Evolutionary conservation across 495 filamentous ascomycete species (phyloP).

Genomic region (Delitschia confertaspora): DNA sequence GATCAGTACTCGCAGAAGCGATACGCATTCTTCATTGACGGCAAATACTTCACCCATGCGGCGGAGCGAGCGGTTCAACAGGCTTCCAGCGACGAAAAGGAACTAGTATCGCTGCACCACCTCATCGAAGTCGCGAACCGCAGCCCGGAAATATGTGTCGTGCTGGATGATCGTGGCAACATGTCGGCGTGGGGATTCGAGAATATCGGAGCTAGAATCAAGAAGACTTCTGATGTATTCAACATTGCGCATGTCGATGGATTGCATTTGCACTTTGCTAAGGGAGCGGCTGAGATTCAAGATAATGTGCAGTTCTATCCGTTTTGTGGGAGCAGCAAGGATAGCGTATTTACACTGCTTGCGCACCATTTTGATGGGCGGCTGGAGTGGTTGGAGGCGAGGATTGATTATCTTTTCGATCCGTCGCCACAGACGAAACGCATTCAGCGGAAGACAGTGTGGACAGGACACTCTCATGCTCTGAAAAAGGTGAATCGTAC

Average conservation of each 20-base stretch:
- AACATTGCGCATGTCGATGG: conserved; percentile 78
- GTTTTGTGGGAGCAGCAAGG: conserved; percentile 54
- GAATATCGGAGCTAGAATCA: conserved; percentile 68
- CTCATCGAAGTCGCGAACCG: conserved; percentile 78
- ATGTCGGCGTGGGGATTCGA: conserved; percentile 96
- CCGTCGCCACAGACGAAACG: conserved; percentile 58
- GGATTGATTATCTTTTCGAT: conserved; percentile 74
- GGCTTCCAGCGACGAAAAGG: conserved; percentile 47
- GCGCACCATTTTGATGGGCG: conserved; percentile 81
- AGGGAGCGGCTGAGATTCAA: conserved; percentile 36
- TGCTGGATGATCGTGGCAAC: conserved; percentile 71
- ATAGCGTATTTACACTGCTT: conserved; percentile 62
- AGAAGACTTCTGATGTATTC: conserved; percentile 63
- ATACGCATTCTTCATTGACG: conserved; percentile 78
- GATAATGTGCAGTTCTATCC: conserved; percentile 63
- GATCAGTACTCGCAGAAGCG: conserved; percentile 37
- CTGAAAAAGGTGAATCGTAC: conserved; percentile 82
- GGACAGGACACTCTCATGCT: conserved; percentile 75
- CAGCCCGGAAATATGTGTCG: conserved; percentile 77
- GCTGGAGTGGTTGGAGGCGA: conserved; percentile 70
- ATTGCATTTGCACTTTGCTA: conserved; percentile 56
- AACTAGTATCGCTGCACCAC: conserved; percentile 67
- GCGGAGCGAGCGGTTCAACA: conserved; percentile 66
- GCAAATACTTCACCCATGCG: conserved; percentile 67
- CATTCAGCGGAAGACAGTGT: conserved; percentile 50